Conservation (phyloP, 148 eudicot species). For the Rheum nobile region DNA sequence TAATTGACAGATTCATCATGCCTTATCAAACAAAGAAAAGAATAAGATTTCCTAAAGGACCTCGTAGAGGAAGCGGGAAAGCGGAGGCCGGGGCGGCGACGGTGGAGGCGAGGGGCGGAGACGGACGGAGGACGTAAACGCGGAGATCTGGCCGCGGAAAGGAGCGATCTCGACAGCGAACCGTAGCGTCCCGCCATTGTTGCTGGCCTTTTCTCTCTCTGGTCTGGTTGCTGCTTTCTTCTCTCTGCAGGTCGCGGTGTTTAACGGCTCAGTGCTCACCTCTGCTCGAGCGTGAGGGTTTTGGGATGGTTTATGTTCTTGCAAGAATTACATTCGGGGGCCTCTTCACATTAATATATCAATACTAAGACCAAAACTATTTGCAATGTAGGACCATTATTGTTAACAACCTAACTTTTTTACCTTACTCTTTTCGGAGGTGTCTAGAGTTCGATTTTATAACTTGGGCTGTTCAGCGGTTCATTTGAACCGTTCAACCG, state of each 20-base stretch:
- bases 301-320: conserved; percentile 16
- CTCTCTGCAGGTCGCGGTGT: neutral
- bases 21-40: neutral
- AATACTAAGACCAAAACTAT: neutral
- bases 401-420: too few species aligned
- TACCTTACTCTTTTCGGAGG: too few species aligned
- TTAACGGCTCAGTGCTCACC: too few species aligned
- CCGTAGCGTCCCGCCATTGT: conserved; percentile 12
- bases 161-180: conserved; percentile 15
- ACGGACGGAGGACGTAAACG: conserved; percentile 38
- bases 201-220: neutral
- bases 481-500: too few species aligned
- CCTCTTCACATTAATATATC: neutral
- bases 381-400: too few species aligned
- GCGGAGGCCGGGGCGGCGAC: conserved; percentile 29
- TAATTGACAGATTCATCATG: neutral
- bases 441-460: too few species aligned
- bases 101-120: conserved; percentile 40
- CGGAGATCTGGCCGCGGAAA: conserved; percentile 42
- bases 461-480: too few species aligned
- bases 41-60: conserved; percentile 13
- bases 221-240: neutral
- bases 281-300: conserved; percentile 7
- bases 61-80: conserved; percentile 44
- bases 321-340: neutral